phyloP scores from a whole-genome alignment of 1,284 basidiomycete genomes.

The Golubevia pallescens region DNA sequence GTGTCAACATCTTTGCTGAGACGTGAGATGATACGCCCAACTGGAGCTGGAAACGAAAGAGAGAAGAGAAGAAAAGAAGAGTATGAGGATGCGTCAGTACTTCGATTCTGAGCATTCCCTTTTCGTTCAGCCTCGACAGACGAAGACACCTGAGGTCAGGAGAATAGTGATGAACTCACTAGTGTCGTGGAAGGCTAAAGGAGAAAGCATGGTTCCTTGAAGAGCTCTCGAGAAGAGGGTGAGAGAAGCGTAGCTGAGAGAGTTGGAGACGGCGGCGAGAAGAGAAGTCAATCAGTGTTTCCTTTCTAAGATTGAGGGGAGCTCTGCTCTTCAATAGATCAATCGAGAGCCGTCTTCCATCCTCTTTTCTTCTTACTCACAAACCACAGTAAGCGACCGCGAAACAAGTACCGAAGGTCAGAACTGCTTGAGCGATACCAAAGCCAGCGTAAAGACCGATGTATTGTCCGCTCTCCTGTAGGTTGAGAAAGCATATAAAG shows the following conservation, averaged over 20 bases:
- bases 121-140: too few relatives aligned
- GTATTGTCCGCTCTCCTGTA: neutral
- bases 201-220: neutral
- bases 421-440: neutral
- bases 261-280: conserved; percentile 18
- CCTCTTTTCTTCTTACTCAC: conserved; percentile 17
- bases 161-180: too few relatives aligned
- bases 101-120: too few relatives aligned
- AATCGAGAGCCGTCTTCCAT: too few relatives aligned
- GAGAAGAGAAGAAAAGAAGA: too few relatives aligned
- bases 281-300: conserved; percentile 23
- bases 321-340: conserved; percentile 28
- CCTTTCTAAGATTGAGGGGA: too few relatives aligned
- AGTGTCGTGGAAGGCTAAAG: neutral
- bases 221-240: neutral
- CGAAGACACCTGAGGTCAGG: too few relatives aligned
- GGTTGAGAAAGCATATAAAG: too few relatives aligned
- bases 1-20: neutral
- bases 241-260: neutral
- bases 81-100: too few relatives aligned
- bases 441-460: conserved; percentile 3
- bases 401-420: neutral
- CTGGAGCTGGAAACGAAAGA: too few relatives aligned
- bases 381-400: neutral
- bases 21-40: neutral